phyloP scores from a whole-genome alignment of 768 basidiomycete genomes.

The Tulasnella sp. region DNA sequence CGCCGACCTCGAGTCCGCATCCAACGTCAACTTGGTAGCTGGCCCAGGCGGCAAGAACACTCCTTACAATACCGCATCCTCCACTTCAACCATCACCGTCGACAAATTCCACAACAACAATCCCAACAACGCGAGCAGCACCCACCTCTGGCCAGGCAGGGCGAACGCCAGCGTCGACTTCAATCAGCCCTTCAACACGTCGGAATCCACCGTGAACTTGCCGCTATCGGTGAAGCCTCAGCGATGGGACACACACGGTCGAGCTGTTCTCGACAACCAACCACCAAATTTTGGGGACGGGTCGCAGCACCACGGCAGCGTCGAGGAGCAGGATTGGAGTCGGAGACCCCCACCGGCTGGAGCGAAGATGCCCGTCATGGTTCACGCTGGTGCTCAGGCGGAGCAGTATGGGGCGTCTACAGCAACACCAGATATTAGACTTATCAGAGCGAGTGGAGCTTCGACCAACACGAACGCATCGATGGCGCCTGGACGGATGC shows the following conservation, averaged over 20 bases:
- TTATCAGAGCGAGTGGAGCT: conserved; percentile 7
- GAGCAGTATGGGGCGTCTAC: not conserved
- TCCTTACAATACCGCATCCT: not conserved
- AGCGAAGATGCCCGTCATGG: not conserved
- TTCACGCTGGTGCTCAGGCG: not conserved
- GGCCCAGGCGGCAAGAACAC: not conserved
- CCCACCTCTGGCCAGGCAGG: not conserved
- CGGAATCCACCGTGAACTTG: conserved; percentile 12
- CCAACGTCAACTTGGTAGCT: not conserved
- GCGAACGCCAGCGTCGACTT: not conserved
- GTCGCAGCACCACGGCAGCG: not conserved
- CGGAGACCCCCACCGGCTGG: not conserved
- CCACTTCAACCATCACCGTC: not conserved
- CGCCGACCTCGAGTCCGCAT: not conserved
- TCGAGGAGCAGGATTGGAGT: not conserved
- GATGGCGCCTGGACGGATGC: not conserved
- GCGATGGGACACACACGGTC: conserved; percentile 22
- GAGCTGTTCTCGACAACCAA: conserved; percentile 12
- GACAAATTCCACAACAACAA: not conserved
- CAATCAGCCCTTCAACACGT: not conserved
- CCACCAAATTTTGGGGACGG: not conserved
- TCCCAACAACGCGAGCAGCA: not conserved
- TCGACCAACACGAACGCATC: not conserved
- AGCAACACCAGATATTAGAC: not conserved
- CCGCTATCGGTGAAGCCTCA: conserved; percentile 22